Conservation (phyloP, 768 basidiomycete genomes). For the Sarcomyxa edulis region DNA sequence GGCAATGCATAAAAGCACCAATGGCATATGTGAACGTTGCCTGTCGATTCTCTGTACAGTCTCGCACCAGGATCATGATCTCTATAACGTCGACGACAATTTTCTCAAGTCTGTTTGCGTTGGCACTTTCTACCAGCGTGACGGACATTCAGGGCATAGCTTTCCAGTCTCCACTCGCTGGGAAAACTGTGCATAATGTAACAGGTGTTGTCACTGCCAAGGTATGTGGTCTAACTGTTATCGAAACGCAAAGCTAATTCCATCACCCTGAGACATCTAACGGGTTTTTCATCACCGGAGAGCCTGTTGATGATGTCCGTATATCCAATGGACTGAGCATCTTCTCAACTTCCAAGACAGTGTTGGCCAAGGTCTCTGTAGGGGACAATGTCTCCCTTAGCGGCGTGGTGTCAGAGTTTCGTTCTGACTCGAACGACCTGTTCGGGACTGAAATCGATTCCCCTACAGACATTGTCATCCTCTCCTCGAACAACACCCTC, state of each 20-base stretch:
- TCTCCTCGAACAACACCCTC: constrained; percentile 41
- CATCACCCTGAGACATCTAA: constrained; percentile 27
- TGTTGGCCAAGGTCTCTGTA: constrained; percentile 31
- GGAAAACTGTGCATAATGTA: constrained; percentile 39
- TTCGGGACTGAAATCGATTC: constrained; percentile 43
- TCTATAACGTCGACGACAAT: too few species aligned
- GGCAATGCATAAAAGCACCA: too few species aligned
- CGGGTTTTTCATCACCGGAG: constrained; percentile 46
- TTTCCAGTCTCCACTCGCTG: constrained; percentile 40
- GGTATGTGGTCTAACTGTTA: constrained; percentile 21
- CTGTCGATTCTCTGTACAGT: too few species aligned
- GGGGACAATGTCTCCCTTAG: constrained; percentile 44
- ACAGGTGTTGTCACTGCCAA: constrained; percentile 51
- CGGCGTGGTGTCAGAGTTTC: constrained; percentile 45
- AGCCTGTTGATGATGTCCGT: constrained; percentile 36
- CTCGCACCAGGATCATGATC: too few species aligned
- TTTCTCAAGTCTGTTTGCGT: constrained; percentile 16
- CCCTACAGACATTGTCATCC: constrained; percentile 35
- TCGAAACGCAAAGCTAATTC: background rate
- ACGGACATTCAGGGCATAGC: constrained; percentile 50
- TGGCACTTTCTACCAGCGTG: constrained; percentile 28
- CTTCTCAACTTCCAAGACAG: constrained; percentile 34
- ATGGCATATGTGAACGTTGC: too few species aligned
- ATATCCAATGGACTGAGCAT: constrained; percentile 48
- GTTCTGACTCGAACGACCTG: constrained; percentile 43